These are phyloP conservation scores for Laetiporus sulphureus DNA, from an alignment of 1,284 basidiomycete species.

Conservation along the genomic window DNA sequence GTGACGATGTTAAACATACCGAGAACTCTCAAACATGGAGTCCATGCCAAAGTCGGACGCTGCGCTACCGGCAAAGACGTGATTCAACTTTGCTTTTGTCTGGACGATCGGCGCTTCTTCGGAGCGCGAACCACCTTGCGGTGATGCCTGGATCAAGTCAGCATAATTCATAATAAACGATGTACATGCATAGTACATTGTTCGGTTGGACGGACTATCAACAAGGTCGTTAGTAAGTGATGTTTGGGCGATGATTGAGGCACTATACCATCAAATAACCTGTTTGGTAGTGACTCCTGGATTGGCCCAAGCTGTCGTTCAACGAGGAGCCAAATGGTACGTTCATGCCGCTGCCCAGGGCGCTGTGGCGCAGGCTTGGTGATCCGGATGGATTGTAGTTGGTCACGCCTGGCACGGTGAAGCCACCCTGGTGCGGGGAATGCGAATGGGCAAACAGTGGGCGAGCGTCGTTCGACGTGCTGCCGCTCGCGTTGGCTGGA, in stretches of 20 bases:
- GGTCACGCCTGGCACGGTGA: slow-evolving; percentile 25
- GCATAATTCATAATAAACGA: too few relatives aligned
- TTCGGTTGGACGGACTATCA: not conserved
- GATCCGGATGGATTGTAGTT: slow-evolving; percentile 17
- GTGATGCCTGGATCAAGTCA: too few relatives aligned
- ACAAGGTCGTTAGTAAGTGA: not conserved
- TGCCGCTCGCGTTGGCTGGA: slow-evolving; percentile 9
- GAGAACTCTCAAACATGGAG: slow-evolving; percentile 71
- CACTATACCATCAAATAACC: slow-evolving; percentile 62
- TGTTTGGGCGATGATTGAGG: slow-evolving; percentile 10
- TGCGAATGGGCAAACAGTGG: slow-evolving; percentile 21
- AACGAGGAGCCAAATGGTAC: slow-evolving; percentile 18
- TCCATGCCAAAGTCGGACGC: slow-evolving; percentile 69
- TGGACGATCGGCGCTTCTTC: slow-evolving; percentile 66
- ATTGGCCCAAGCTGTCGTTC: slow-evolving; percentile 54
- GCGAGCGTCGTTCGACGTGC: slow-evolving; percentile 16
- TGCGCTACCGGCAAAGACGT: slow-evolving; percentile 51
- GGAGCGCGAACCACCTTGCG: slow-evolving; percentile 50
- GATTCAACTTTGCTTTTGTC: slow-evolving; percentile 72
- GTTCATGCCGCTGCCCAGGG: slow-evolving; percentile 15
- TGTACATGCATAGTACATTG: not conserved
- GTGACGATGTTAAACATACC: slow-evolving; percentile 29
- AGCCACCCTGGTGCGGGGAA: slow-evolving; percentile 21
- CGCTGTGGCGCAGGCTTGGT: slow-evolving; percentile 17
- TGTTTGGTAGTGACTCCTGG: slow-evolving; percentile 66